phyloP scores from a whole-genome alignment of 306 rosid species.

The Cucurbita maxima region DNA sequence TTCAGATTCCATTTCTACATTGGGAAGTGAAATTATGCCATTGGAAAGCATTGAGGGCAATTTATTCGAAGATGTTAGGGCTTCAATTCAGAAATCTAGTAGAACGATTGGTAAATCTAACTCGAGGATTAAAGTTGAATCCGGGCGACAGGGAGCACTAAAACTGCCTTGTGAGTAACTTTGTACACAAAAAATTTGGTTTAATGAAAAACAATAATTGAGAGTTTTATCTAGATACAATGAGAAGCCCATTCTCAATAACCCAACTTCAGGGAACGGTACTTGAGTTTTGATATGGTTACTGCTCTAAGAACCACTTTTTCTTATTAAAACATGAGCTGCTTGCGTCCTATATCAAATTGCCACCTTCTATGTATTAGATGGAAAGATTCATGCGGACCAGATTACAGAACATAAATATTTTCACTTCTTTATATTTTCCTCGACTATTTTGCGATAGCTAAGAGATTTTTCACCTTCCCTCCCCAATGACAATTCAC shows the following conservation, averaged over 20 bases:
- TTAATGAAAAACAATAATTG: neutral
- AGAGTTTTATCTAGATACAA: neutral
- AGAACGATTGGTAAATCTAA: constrained; percentile 12
- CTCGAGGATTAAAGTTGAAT: constrained; percentile 14
- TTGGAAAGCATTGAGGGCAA: constrained; percentile 43
- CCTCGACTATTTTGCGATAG: neutral
- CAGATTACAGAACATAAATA: neutral
- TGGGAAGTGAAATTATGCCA: constrained; percentile 61
- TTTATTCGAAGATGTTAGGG: constrained; percentile 80
- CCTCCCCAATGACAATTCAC: neutral
- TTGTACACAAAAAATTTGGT: neutral
- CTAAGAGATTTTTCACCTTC: neutral
- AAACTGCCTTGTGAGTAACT: constrained; percentile 26
- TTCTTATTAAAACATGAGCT: neutral
- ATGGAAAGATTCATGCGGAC: neutral
- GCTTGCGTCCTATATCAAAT: neutral
- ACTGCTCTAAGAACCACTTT: neutral
- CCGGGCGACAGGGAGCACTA: constrained; percentile 12
- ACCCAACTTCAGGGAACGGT: neutral
- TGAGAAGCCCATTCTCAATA: neutral
- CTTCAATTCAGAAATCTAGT: constrained; percentile 85
- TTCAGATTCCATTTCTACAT: constrained; percentile 57
- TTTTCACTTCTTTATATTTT: neutral
- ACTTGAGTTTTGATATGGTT: neutral
- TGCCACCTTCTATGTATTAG: neutral